A percentile compares a stretch with the other conserved stretches of the same genome.
These are phyloP conservation scores for Toxoplasma gondii DNA, from an alignment of 169 alveolate genomes.

Conservation along the genomic window DNA sequence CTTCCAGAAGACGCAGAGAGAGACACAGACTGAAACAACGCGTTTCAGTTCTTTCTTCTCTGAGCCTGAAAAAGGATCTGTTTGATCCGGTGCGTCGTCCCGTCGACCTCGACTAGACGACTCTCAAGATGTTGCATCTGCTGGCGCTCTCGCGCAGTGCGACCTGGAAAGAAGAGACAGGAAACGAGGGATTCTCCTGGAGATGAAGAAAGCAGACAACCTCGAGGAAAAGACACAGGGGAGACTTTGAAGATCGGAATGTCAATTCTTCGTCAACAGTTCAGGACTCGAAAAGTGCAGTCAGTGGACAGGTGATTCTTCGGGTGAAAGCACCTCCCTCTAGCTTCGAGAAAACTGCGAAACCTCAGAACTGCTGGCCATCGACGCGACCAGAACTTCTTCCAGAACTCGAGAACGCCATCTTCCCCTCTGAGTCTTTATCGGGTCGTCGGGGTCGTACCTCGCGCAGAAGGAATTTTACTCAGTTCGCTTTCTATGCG, in stretches of 20 bases:
- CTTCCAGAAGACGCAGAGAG: neutral
- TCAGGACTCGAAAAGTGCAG: no score
- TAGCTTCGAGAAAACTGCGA: no score
- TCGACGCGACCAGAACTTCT: no score
- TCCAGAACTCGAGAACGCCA: no score
- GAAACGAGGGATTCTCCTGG: neutral
- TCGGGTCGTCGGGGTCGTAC: neutral
- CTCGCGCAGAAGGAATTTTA: neutral
- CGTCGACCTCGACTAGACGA: constrained; percentile 17
- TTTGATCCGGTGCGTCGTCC: constrained; percentile 31
- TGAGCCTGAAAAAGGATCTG: neutral
- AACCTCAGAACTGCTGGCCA: no score
- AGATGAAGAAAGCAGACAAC: neutral
- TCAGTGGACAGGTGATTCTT: no score
- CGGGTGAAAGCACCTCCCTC: no score
- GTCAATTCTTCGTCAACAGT: neutral
- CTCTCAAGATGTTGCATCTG: neutral
- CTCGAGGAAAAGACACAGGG: neutral
- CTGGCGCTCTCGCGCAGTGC: constrained; percentile 10
- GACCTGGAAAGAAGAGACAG: neutral
- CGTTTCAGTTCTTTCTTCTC: neutral
- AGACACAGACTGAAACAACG: neutral
- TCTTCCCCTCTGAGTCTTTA: no score
- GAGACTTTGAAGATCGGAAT: neutral
- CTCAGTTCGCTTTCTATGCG: constrained; percentile 14